Evolutionary conservation across 1,284 basidiomycete genomes (phyloP).

Genomic region (Omphalotus olearius): DNA sequence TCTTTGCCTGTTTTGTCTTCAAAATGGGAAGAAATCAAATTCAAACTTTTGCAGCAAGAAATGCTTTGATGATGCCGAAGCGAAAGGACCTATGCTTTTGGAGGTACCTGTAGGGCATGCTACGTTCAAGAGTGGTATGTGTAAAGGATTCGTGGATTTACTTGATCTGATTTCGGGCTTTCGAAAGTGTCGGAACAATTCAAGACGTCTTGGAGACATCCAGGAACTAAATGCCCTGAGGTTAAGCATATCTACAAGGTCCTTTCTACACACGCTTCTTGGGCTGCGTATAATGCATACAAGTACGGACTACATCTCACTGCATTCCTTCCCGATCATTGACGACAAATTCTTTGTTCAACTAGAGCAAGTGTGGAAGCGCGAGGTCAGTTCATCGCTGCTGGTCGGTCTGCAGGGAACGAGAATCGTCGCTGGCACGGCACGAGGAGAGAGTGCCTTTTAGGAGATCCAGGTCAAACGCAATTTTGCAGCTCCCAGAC

Average conservation of each 20-base stretch:
- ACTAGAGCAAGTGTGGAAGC: conserved; percentile 47
- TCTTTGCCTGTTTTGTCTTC: conserved; percentile 53
- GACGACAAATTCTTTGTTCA: conserved; percentile 2
- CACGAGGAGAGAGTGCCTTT: conserved; percentile 47
- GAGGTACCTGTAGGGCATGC: conserved; percentile 56
- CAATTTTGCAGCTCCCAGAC: conserved; percentile 47
- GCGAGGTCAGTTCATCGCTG: conserved; percentile 47
- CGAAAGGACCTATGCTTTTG: conserved; percentile 47
- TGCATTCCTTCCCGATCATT: neutral
- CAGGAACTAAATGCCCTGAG: conserved; percentile 42
- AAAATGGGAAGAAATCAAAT: conserved; percentile 45
- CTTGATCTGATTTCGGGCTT: neutral
- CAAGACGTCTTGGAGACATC: conserved; percentile 62
- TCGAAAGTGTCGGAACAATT: conserved; percentile 56
- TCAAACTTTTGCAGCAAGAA: conserved; percentile 54
- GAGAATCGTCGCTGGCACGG: conserved; percentile 61
- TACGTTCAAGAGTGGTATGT: conserved; percentile 57
- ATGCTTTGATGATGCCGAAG: conserved; percentile 48
- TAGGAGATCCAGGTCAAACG: conserved; percentile 56
- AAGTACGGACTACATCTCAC: conserved; percentile 32
- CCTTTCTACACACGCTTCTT: conserved; percentile 37
- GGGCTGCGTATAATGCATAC: conserved; percentile 54
- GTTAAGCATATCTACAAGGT: conserved; percentile 61
- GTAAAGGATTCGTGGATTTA: neutral
- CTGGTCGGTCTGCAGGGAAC: conserved; percentile 53